Base-by-base conservation (phyloP, 2,329 filamentous ascomycete species). In the Stemphylium vesicarium region DNA sequence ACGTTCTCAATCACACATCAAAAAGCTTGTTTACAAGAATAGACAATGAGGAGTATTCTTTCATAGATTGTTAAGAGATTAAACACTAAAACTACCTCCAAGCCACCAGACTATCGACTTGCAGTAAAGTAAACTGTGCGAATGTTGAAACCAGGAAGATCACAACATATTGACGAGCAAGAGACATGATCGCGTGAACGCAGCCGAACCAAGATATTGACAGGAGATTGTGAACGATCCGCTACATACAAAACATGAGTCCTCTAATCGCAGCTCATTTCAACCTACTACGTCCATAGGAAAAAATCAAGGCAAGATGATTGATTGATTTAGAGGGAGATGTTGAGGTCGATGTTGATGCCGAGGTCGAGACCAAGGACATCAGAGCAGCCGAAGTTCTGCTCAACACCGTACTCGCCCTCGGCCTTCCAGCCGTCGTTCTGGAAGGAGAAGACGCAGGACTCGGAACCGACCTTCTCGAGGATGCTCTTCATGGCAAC, bases 361-460 rank as follows among this genome's bases (percentile, higher is more conserved):
- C 22, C 33, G 15, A 36, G n/a, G 33, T 16, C 33, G 33, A 36
- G n/a, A n/a, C n/a, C n/a, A 47, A 73, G 85, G 85, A 71, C 78
- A 53, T 78, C 70, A 54, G 79, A 78, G 73, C 85, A 87, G 60
- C 92, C 91, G 85, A 91, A 97, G 82, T 83, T 82, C 79, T 88
- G 86, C 87, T 97, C 93, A 68, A 92, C 91, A 58, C 79, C 78
- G 77, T 87, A 91, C 31, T 78, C 75, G 64, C 88, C 89, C 26
- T 84, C 78, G 36, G 78, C 69, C 87, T 97, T 97, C 93, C 93
- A 98, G 65, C 77, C 61, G 75, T 97, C 93, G 70, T 96, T 81
- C 68, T 84, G 81, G 79, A 84, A 92, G 65, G 87, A 90, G 86
- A 97, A 96, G 81, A 96, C 88, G 75, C 91, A 87, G 38, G 86